Evolutionary conservation across 352 stramenopile species (phyloP).

Genomic region (Phytophthora foliorum): DNA sequence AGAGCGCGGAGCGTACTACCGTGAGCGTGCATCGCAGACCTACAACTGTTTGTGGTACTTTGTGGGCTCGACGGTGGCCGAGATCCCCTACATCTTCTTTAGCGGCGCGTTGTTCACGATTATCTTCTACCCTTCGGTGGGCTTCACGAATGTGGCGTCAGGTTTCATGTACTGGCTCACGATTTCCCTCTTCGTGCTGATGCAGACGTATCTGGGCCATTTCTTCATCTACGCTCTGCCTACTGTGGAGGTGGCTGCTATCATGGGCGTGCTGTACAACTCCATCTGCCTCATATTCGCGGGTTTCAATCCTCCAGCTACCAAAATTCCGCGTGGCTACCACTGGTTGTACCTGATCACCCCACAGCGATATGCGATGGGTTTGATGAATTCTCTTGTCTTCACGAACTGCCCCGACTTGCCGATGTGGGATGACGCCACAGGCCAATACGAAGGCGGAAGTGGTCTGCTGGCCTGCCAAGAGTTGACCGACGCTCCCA

Average conservation of each 20-base stretch:
- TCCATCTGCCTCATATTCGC: slow-evolving; percentile 18
- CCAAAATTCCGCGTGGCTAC: slow-evolving; percentile 16
- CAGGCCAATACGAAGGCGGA: background rate
- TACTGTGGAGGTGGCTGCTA: slow-evolving; percentile 16
- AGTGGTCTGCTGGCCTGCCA: background rate
- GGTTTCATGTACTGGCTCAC: slow-evolving; percentile 23
- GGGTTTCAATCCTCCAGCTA: slow-evolving; percentile 20
- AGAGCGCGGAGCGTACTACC: slow-evolving; percentile 88
- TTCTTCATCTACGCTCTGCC: slow-evolving; percentile 23
- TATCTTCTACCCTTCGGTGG: slow-evolving; percentile 19
- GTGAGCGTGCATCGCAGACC: slow-evolving; percentile 17
- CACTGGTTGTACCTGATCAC: slow-evolving; percentile 25
- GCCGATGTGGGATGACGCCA: background rate
- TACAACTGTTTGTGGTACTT: slow-evolving; percentile 26
- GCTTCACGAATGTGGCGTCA: slow-evolving; percentile 17
- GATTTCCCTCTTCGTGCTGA: slow-evolving; percentile 21
- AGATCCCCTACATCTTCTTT: slow-evolving; percentile 16
- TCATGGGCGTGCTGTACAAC: slow-evolving; percentile 20
- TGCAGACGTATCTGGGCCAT: slow-evolving; percentile 23
- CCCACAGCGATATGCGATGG: slow-evolving; percentile 20
- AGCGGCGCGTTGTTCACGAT: slow-evolving; percentile 16
- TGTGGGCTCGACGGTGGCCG: slow-evolving; percentile 13
- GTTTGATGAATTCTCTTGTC: slow-evolving; percentile 7
- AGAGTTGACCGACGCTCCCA: background rate
- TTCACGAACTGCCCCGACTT: slow-evolving; percentile 16